phyloP scores from a whole-genome alignment of 179 eudicot species.

The Gypsophila paniculata region DNA sequence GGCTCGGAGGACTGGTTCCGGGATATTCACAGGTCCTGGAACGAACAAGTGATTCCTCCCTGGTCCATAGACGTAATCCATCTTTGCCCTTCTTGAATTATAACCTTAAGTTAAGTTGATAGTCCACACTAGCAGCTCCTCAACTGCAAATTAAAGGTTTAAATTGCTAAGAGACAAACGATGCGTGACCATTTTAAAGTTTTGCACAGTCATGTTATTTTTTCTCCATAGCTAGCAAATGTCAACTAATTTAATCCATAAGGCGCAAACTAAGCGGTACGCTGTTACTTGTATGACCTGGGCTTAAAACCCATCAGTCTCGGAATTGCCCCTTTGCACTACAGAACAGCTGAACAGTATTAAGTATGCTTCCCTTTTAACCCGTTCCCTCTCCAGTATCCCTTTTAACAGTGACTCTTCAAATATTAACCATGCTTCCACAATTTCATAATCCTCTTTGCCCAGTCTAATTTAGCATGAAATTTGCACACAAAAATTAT shows the following conservation, averaged over 20 bases:
- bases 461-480: background rate
- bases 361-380: too few species aligned
- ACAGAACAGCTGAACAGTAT: too few species aligned
- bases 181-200: background rate
- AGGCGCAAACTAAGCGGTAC: too few species aligned
- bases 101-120: background rate
- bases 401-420: too few species aligned
- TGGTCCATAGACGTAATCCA: conserved; percentile 74
- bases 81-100: conserved; percentile 26
- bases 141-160: conserved; percentile 13
- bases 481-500: background rate
- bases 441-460: background rate
- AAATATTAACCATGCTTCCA: too few species aligned
- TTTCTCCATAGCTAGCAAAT: too few species aligned
- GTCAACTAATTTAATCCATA: too few species aligned
- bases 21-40: conserved; percentile 94
- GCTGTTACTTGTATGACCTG: too few species aligned
- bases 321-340: too few species aligned
- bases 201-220: too few species aligned
- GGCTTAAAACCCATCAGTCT: too few species aligned
- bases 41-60: conserved; percentile 88
- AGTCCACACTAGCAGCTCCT: conserved; percentile 13
- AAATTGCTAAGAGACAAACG: background rate
- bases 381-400: too few species aligned
- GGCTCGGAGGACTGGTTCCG: conserved; percentile 84